Conservation (phyloP, 331 rosid genomes). For the Malus hybrid region DNA sequence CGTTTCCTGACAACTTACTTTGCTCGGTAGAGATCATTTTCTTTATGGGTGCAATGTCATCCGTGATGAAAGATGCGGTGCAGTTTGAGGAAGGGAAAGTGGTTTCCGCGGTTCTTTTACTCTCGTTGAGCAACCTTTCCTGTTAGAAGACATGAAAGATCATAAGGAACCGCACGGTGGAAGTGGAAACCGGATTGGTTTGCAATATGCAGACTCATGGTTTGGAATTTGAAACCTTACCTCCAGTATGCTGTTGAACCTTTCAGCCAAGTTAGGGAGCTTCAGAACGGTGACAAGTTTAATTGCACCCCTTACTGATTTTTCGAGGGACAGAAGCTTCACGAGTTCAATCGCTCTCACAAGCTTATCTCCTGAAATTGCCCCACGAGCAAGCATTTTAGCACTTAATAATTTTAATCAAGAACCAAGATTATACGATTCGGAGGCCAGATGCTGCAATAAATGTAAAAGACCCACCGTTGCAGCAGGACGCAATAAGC, state of each 20-base stretch:
- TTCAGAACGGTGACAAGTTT: constrained; percentile 84
- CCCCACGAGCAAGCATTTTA: neutral
- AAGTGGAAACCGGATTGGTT: too few relatives aligned
- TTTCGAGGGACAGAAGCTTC: constrained; percentile 78
- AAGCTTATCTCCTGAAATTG: constrained; percentile 82
- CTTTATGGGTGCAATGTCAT: constrained; percentile 20
- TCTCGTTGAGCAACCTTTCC: constrained; percentile 63
- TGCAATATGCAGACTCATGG: too few relatives aligned
- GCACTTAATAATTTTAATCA: neutral
- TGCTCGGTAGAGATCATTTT: constrained; percentile 21
- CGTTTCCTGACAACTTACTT: constrained; percentile 26
- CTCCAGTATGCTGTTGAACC: constrained; percentile 80
- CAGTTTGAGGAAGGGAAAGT: constrained; percentile 21
- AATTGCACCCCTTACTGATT: constrained; percentile 87
- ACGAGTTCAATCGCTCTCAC: constrained; percentile 85
- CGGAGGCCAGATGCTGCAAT: neutral
- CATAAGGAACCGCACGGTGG: neutral
- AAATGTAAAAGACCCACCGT: constrained; percentile 40
- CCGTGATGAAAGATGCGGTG: constrained; percentile 20
- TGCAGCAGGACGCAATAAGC: constrained; percentile 94
- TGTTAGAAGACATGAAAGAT: constrained; percentile 21
- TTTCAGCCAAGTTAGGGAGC: constrained; percentile 92
- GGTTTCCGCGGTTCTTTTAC: constrained; percentile 25
- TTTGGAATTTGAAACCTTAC: too few relatives aligned
- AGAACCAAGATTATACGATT: neutral